Evolutionary conservation across 1,139 yeast species (phyloP), one percentile per base, ranked within the genome.

Genomic region (Petasospora fabianii): DNA sequence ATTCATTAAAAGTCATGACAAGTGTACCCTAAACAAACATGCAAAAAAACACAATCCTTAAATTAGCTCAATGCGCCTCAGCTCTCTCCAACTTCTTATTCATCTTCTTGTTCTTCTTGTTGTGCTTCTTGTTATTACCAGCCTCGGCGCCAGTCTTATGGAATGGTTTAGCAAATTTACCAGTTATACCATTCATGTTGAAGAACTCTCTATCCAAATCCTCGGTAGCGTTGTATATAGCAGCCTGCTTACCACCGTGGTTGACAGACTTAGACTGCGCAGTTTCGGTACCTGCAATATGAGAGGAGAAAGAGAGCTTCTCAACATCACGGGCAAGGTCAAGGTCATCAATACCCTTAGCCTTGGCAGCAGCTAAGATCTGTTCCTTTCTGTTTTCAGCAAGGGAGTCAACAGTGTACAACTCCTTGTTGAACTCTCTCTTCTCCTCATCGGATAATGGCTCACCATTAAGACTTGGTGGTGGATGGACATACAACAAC

Each of bases 141-240:
- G 55, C 64, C 5, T 43, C 57, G 10, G 49, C 56, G 9, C 49
- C 51, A 38, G 63, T 68, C 55, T 73, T 71, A 59, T 88, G 96
- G 72, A 86, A 86, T 9, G 97, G 96, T 19, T 74, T 68, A 30
- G 70, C 69, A 43, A 82, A 57, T 43, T 73, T 76, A 4, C 95
- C 95, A 47, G 72, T 71, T 3, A 82, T 77, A 20, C 64, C 66
- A 43, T 73, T 73, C 79, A 80, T 74, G 43, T 73, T 71, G 68
- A 90, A 90, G 56, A 90, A 90, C 48, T 87, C 96, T 33, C 77
- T 72, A 60, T 88, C 97, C 49, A 88, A 69, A 50, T 85, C 92
- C 41, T 78, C 85, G 29, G 87, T 84, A 14, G 84, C 84, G 61
- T 81, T 80, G 49, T 75, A 79, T 49, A 86, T 71, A 3, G 86